phyloP scores from a whole-genome alignment of 352 stramenopile genomes.

The Thraustotheca clavata region DNA sequence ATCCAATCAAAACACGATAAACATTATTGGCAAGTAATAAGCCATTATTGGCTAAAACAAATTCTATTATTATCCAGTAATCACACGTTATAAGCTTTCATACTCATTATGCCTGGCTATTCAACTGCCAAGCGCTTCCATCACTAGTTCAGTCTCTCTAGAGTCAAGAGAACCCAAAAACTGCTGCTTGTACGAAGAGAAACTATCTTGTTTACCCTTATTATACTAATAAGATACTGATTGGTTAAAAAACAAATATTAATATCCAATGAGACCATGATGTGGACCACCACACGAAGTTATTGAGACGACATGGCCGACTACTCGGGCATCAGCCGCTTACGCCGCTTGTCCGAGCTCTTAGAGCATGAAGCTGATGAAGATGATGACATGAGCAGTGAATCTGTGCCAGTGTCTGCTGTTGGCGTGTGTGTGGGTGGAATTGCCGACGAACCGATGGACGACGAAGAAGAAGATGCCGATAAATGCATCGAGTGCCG shows the following conservation, averaged over 20 bases:
- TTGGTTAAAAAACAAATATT: slow-evolving; percentile 5
- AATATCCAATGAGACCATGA: slow-evolving; percentile 11
- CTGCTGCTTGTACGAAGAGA: too few relatives aligned
- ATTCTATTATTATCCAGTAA: too few relatives aligned
- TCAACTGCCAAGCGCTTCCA: too few relatives aligned
- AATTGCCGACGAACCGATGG: neutral
- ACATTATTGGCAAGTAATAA: too few relatives aligned
- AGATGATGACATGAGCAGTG: neutral
- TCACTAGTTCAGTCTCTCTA: too few relatives aligned
- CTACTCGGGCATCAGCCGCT: neutral
- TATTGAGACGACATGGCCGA: slow-evolving; percentile 7
- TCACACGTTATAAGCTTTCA: too few relatives aligned
- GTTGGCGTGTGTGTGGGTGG: neutral
- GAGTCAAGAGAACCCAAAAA: too few relatives aligned
- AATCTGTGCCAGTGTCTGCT: neutral
- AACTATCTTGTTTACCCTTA: too few relatives aligned
- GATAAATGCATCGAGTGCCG: slow-evolving; percentile 16
- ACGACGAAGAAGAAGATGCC: slow-evolving; percentile 16
- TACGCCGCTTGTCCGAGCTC: slow-evolving; percentile 18
- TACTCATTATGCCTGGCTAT: too few relatives aligned
- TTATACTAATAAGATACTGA: too few relatives aligned
- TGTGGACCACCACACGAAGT: neutral
- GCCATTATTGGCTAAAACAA: too few relatives aligned
- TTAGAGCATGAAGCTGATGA: slow-evolving; percentile 14
- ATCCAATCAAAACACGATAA: too few relatives aligned